Evolutionary conservation across 179 eudicot genomes (phyloP).

Genomic region (Pouteria campechiana): DNA sequence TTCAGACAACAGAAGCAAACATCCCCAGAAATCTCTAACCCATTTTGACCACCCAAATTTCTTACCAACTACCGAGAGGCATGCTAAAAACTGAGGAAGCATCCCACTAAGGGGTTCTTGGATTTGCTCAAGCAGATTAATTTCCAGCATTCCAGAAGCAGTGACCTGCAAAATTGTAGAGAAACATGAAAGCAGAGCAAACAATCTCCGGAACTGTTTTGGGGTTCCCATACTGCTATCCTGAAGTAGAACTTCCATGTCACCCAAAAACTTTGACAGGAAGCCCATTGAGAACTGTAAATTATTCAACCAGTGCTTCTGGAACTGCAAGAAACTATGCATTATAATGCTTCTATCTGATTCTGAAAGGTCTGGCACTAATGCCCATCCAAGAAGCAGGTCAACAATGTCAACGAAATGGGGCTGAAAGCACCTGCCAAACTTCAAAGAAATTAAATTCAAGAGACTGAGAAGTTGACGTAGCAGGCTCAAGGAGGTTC

Average conservation of each 20-base stretch:
- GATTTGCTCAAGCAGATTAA: conserved; percentile 72
- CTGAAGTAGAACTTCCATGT: conserved; percentile 90
- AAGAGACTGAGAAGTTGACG: conserved; percentile 63
- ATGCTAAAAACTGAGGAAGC: conserved; percentile 63
- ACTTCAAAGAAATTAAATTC: conserved; percentile 72
- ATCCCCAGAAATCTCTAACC: conserved; percentile 91
- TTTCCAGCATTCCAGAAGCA: conserved; percentile 90
- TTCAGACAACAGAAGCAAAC: conserved; percentile 96
- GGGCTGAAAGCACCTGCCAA: conserved; percentile 77
- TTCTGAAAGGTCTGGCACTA: conserved; percentile 84
- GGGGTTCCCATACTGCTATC: conserved; percentile 81
- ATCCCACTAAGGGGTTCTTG: conserved; percentile 67
- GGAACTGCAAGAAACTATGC: conserved; percentile 88
- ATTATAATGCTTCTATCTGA: conserved; percentile 67
- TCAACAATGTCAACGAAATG: conserved; percentile 97
- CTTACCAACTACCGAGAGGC: conserved; percentile 67
- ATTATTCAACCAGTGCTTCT: conserved; percentile 90
- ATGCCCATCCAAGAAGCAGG: conserved; percentile 97
- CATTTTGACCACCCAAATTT: conserved; percentile 93
- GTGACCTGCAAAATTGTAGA: conserved; percentile 80
- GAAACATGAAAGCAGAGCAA: conserved; percentile 75
- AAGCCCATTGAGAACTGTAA: conserved; percentile 79
- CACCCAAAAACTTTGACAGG: conserved; percentile 83
- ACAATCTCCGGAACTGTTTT: conserved; percentile 73
- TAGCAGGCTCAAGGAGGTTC: conserved; percentile 72